Evolutionary conservation across 1,139 yeast species (phyloP).

Genomic region (Candida smagusa): DNA sequence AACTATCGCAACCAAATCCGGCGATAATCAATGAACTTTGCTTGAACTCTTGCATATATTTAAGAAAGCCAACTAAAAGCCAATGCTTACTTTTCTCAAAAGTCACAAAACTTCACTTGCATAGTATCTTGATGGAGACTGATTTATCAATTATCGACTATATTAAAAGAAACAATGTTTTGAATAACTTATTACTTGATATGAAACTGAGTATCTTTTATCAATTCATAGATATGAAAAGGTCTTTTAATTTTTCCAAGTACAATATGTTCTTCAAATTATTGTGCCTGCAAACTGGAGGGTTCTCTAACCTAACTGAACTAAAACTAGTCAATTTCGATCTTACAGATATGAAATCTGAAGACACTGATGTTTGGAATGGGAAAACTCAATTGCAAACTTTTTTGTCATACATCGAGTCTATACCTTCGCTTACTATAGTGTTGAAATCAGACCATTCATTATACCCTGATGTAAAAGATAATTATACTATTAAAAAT

Average conservation of each 20-base stretch:
- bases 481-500: too few relatives aligned
- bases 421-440: conserved; percentile 25
- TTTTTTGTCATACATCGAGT: conserved; percentile 25
- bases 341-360: conserved; percentile 21
- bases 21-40: conserved; percentile 17
- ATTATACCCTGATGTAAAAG: not conserved
- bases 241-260: conserved; percentile 31
- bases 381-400: conserved; percentile 20
- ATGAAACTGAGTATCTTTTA: conserved; percentile 49
- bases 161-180: conserved; percentile 19
- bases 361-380: conserved; percentile 8
- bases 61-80: conserved; percentile 12
- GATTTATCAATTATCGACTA: conserved; percentile 52
- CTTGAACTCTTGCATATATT: conserved; percentile 26
- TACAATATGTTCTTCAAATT: conserved; percentile 43
- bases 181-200: conserved; percentile 41
- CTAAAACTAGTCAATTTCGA: conserved; percentile 34
- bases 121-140: conserved; percentile 34
- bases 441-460: conserved; percentile 10
- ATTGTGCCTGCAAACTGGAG: conserved; percentile 39
- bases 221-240: conserved; percentile 9
- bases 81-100: conserved; percentile 27
- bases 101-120: conserved; percentile 33
- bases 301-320: conserved; percentile 25
- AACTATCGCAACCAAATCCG: conserved; percentile 10